Evolutionary conservation across 108 stramenopile species (phyloP).

Genomic region (Cyclotella choctawhatcheeana): DNA sequence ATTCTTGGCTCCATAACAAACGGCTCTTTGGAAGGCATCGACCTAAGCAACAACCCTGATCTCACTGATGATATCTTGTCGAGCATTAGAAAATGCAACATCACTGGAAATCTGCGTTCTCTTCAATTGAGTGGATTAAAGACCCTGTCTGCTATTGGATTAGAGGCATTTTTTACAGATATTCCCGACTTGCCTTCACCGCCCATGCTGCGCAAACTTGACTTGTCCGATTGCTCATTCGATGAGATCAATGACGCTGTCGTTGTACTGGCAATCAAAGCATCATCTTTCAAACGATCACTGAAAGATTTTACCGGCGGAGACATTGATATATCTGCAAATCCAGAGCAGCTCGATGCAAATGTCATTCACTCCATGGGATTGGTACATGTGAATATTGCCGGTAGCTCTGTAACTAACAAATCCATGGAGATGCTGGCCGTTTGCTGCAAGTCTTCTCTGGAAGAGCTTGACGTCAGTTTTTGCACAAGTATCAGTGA

Average conservation of each 20-base stretch:
- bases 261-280: slow-evolving; percentile 54
- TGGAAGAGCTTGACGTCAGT: slow-evolving; percentile 74
- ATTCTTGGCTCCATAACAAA: slow-evolving; percentile 43
- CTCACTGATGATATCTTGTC: slow-evolving; percentile 74
- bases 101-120: slow-evolving; percentile 49
- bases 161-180: slow-evolving; percentile 75
- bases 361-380: slow-evolving; percentile 39
- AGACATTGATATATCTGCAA: slow-evolving; percentile 19
- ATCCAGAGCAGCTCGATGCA: slow-evolving; percentile 38
- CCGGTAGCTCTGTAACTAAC: slow-evolving; percentile 33
- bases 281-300: slow-evolving; percentile 51
- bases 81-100: slow-evolving; percentile 67
- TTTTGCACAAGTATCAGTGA: slow-evolving; percentile 72
- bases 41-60: slow-evolving; percentile 65
- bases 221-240: slow-evolving; percentile 60
- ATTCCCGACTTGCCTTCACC: slow-evolving; percentile 67
- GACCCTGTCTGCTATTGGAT: slow-evolving; percentile 66
- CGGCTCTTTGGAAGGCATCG: slow-evolving; percentile 61
- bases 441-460: slow-evolving; percentile 52
- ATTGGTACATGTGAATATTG: slow-evolving; percentile 40
- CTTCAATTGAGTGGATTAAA: slow-evolving; percentile 63
- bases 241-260: slow-evolving; percentile 78
- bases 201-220: slow-evolving; percentile 66
- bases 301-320: slow-evolving; percentile 18
- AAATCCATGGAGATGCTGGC: slow-evolving; percentile 72